Percentiles rank a stretch among this genome's conserved stretches.
phyloP scores from a whole-genome alignment of 2,329 filamentous ascomycete genomes.

The Zymoseptoria brevis region DNA sequence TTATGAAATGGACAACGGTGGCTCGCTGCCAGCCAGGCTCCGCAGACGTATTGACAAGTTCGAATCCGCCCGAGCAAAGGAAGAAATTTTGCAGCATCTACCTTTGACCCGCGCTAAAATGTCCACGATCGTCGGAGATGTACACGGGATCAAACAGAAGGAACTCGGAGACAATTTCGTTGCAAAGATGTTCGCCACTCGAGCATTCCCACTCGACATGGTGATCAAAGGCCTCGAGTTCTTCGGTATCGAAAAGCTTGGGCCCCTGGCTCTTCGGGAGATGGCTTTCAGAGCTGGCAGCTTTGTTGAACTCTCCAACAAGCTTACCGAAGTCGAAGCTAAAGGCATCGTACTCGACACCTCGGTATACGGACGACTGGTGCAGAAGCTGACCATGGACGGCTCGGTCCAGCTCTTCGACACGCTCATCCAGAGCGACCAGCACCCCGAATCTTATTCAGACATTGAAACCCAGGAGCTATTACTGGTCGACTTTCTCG shows the following conservation, averaged over 20 bases:
- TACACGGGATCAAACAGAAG: slow-evolving; percentile 37
- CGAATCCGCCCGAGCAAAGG: not conserved
- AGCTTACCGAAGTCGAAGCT: slow-evolving; percentile 53
- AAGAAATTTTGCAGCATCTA: slow-evolving; percentile 1
- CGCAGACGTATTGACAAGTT: not conserved
- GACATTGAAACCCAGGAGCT: slow-evolving; percentile 47
- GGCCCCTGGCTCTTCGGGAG: slow-evolving; percentile 68
- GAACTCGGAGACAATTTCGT: slow-evolving; percentile 59
- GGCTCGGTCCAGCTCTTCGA: slow-evolving; percentile 47
- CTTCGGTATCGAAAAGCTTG: slow-evolving; percentile 64
- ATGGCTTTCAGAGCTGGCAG: slow-evolving; percentile 60
- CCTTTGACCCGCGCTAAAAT: slow-evolving; percentile 20
- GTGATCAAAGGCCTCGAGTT: slow-evolving; percentile 62
- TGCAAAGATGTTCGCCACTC: slow-evolving; percentile 74
- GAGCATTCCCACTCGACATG: slow-evolving; percentile 63
- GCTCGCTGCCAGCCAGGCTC: slow-evolving; percentile 17
- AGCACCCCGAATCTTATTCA: slow-evolving; percentile 57
- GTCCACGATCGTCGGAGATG: slow-evolving; percentile 31
- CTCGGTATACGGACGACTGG: slow-evolving; percentile 56
- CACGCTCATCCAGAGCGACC: slow-evolving; percentile 50
- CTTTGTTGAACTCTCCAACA: slow-evolving; percentile 47
- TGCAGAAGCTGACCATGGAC: slow-evolving; percentile 56
- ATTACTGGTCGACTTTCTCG: slow-evolving; percentile 46
- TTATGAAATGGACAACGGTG: slow-evolving; percentile 16
- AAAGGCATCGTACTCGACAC: slow-evolving; percentile 55